Evolutionary conservation across 352 stramenopile genomes (phyloP).

Genomic region (Globisporangium paddicum): DNA sequence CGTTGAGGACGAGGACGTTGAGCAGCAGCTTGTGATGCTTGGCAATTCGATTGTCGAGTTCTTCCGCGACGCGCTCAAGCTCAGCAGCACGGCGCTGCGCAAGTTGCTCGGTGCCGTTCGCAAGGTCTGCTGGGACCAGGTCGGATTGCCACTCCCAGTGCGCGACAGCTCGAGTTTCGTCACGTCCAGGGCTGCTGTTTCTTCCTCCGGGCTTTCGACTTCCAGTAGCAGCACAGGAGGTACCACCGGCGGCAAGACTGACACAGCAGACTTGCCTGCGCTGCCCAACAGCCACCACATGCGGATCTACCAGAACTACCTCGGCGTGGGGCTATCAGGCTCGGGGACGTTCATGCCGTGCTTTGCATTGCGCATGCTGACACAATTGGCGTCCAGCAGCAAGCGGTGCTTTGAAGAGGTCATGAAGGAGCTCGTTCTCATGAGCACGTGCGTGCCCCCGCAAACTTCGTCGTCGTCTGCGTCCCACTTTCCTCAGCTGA

Average conservation of each 20-base stretch:
- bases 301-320: constrained; percentile 75
- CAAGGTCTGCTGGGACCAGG: constrained; percentile 66
- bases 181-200: neutral
- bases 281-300: constrained; percentile 59
- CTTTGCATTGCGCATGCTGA: constrained; percentile 81
- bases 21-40: constrained; percentile 84
- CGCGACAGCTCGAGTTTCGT: neutral
- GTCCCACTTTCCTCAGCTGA: constrained; percentile 48
- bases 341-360: constrained; percentile 60
- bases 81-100: constrained; percentile 53
- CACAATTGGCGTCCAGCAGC: constrained; percentile 62
- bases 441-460: constrained; percentile 53
- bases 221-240: neutral
- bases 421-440: constrained; percentile 62
- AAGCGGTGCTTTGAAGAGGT: constrained; percentile 75
- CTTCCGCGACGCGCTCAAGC: constrained; percentile 64
- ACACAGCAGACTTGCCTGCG: constrained; percentile 24
- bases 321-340: constrained; percentile 61
- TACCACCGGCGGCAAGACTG: neutral
- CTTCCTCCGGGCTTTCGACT: neutral
- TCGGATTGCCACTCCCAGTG: constrained; percentile 42
- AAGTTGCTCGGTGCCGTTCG: constrained; percentile 59
- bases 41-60: constrained; percentile 84
- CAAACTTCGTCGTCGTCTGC: constrained; percentile 29
- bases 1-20: constrained; percentile 82